Conservation (phyloP, 1,284 basidiomycete genomes). For the Thelephora terrestris region DNA sequence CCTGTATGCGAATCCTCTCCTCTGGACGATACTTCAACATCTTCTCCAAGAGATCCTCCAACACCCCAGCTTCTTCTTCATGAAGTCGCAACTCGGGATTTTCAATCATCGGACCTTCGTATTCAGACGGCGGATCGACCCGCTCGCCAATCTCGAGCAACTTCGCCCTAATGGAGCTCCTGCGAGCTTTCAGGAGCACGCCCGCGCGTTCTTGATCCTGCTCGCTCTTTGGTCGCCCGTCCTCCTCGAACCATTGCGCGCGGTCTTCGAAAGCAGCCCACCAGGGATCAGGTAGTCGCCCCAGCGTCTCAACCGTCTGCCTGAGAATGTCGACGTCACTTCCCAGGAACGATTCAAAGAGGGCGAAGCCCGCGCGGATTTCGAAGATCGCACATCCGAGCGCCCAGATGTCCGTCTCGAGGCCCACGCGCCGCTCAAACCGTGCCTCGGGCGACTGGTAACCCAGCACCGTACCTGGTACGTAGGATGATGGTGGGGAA, state of each 20-base stretch:
- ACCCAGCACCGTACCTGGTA: conserved; percentile 20
- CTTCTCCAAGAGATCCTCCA: conserved; percentile 27
- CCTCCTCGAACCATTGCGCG: conserved; percentile 23
- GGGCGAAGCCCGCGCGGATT: conserved; percentile 25
- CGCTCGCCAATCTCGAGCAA: conserved; percentile 22
- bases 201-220: conserved; percentile 14
- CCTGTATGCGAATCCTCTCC: conserved; percentile 26
- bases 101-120: conserved; percentile 24
- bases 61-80: conserved; percentile 24
- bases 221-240: conserved; percentile 20
- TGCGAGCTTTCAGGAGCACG: conserved; percentile 14
- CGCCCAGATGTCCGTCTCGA: conserved; percentile 26
- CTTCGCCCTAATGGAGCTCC: conserved; percentile 19
- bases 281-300: conserved; percentile 27
- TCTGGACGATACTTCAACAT: conserved; percentile 29
- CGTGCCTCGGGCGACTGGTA: conserved; percentile 25
- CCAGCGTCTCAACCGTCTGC: conserved; percentile 24
- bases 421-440: conserved; percentile 19
- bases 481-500: conserved; percentile 17
- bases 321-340: conserved; percentile 19
- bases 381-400: conserved; percentile 28
- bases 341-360: conserved; percentile 26
- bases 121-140: conserved; percentile 6
- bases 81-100: conserved; percentile 16
- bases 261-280: conserved; percentile 22